Base-by-base conservation (phyloP, 2,329 filamentous ascomycete species). In the Teratosphaeria gauchensis region DNA sequence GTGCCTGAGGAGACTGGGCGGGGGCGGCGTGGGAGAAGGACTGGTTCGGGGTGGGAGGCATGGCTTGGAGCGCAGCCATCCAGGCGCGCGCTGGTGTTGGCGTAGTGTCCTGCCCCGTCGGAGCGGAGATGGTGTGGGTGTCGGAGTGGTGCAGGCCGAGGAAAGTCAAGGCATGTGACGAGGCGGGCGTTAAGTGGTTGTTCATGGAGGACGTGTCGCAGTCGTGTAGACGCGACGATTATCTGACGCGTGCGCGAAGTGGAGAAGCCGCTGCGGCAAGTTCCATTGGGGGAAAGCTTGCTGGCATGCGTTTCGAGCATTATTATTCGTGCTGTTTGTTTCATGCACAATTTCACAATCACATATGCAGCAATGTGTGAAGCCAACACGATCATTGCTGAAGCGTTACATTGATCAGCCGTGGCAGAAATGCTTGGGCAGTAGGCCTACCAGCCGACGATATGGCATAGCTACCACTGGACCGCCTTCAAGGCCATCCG, bases 31-130 rank as follows among this genome's bases (percentile, higher is more conserved):
- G 65, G 31, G 59, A 46, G 56, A 64, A 65, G 54, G 64, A 65
- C 33, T 67, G 66, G 56, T 69, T 66, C 61, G 69, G 66, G 62
- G 69, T 69, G 31, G 66, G 65, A 21, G 66, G 65, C 65, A 68
- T 68, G 38, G 63, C 62, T 56, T 58, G 61, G 53, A 63, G 53
- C 21, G 58, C 57, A 57, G 61, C 59, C 61, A 58, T 63, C 32
- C n/a, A 56, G 46, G 21, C 42, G 4, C 52, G 52, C 52, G 42
- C n/a, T 8, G 42, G 42, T 19, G n/a, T 4, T 1, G 42, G 9
- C 3, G 42, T 11, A 14, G 33, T 35, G 14, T 35, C 33, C 33
- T 35, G 33, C 14, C 33, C 33, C 7, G 48, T 11, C 28, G 48
- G 19, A n/a, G 16, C 31, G 14, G 52, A 28, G 28, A 12, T 52